A percentile compares a stretch with the other conserved stretches of the same genome.
Evolutionary conservation across 331 rosid species (phyloP).

Genomic region (Stylosanthes scabra): DNA sequence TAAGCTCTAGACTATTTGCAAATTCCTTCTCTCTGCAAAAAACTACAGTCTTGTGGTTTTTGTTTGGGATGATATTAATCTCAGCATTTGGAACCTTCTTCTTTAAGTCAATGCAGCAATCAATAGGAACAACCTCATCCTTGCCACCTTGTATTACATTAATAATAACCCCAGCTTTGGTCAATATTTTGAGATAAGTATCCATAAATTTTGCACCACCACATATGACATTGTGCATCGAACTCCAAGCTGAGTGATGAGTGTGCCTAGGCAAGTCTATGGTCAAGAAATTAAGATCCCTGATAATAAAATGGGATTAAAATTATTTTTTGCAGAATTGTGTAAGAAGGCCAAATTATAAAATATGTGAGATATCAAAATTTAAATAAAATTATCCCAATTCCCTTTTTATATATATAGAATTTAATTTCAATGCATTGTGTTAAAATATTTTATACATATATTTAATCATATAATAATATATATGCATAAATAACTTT

Average conservation of each 20-base stretch:
- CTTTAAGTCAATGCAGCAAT: conserved; percentile 60
- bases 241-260: conserved; percentile 90
- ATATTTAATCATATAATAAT: too few relatives aligned
- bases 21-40: conserved; percentile 67
- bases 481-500: too few relatives aligned
- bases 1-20: conserved; percentile 43
- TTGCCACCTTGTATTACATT: conserved; percentile 68
- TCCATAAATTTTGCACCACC: conserved; percentile 70
- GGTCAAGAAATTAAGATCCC: conserved; percentile 57
- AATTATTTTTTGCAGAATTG: too few relatives aligned
- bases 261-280: conserved; percentile 77
- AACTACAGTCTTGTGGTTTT: conserved; percentile 60
- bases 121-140: conserved; percentile 65
- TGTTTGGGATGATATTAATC: conserved; percentile 56
- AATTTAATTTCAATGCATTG: too few relatives aligned
- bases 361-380: too few relatives aligned
- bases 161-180: conserved; percentile 55
- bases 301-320: conserved; percentile 10
- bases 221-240: conserved; percentile 91
- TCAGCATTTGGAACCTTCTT: conserved; percentile 58
- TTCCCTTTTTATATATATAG: too few relatives aligned
- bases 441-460: too few relatives aligned
- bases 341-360: too few relatives aligned
- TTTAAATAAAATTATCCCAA: too few relatives aligned
- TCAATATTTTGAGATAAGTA: conserved; percentile 52